Percentiles rank a stretch among this genome's conserved stretches.
These are phyloP conservation scores for Daldinia caldariorum DNA, from an alignment of 495 filamentous ascomycete species.

Conservation along the genomic window DNA sequence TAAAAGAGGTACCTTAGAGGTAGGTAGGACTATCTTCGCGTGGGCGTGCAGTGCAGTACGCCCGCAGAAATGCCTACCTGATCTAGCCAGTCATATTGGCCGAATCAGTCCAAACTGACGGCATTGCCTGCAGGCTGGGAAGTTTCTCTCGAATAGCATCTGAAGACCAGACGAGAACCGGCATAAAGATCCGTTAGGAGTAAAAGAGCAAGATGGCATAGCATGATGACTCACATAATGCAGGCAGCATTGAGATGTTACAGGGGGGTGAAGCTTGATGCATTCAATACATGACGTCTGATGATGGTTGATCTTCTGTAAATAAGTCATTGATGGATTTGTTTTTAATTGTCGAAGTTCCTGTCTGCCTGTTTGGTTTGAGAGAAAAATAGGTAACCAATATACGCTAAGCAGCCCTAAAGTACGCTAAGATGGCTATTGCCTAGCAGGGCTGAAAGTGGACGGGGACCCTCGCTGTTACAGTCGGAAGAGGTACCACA, in stretches of 20 bases:
- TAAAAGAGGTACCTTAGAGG: too few relatives aligned
- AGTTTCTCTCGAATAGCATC: constrained; percentile 19
- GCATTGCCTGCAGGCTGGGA: constrained; percentile 15
- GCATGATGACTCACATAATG: constrained; percentile 39
- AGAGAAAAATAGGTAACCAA: not conserved
- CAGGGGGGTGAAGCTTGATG: constrained; percentile 23
- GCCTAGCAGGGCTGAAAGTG: constrained; percentile 39
- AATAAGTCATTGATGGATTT: not conserved
- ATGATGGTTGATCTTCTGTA: constrained; percentile 3
- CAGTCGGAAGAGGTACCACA: not conserved
- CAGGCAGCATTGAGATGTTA: constrained; percentile 23
- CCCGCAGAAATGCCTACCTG: constrained; percentile 30
- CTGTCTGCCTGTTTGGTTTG: not conserved
- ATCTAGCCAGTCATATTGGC: constrained; percentile 19
- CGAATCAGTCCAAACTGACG: constrained; percentile 26
- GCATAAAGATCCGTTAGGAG: constrained; percentile 11
- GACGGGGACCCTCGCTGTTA: constrained; percentile 6
- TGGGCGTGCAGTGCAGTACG: constrained; percentile 39
- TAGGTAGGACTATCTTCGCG: constrained; percentile 19
- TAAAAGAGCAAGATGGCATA: not conserved
- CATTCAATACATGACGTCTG: constrained; percentile 34
- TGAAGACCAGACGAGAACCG: constrained; percentile 21
- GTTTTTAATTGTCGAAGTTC: not conserved
- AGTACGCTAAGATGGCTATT: not conserved
- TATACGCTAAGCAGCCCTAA: too few relatives aligned